Conservation (phyloP, 2,329 filamentous ascomycete species). For the Ceratocystis harringtonii region DNA sequence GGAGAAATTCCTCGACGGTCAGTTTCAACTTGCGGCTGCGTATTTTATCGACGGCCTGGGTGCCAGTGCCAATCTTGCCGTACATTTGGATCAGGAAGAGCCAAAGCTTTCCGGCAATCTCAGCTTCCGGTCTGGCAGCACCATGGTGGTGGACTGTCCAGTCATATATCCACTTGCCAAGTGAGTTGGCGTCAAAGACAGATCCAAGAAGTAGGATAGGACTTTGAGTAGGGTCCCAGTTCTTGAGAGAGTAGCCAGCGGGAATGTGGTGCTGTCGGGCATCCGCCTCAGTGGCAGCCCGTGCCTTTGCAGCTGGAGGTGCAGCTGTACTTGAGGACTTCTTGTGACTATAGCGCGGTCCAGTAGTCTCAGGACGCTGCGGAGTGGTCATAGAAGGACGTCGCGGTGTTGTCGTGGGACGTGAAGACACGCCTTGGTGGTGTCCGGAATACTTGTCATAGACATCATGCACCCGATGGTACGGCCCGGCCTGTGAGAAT, state of each 20-base stretch:
- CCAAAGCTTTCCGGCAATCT: conserved; percentile 91
- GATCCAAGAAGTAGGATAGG: conserved; percentile 89
- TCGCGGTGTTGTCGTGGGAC: conserved; percentile 31
- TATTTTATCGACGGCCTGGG: conserved; percentile 60
- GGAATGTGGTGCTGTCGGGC: conserved; percentile 60
- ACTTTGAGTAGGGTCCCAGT: conserved; percentile 91
- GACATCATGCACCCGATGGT: conserved; percentile 12
- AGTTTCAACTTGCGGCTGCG: conserved; percentile 59
- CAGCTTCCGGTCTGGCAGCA: conserved; percentile 65
- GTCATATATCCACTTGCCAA: conserved; percentile 99
- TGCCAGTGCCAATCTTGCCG: conserved; percentile 82
- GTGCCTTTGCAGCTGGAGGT: conserved; percentile 16
- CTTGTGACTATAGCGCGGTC: conserved; percentile 33
- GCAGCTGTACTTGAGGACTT: conserved; percentile 20
- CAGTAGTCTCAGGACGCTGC: conserved; percentile 38
- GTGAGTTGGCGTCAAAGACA: conserved; percentile 92
- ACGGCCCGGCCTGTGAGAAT: conserved; percentile 17
- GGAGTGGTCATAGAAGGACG: conserved; percentile 36
- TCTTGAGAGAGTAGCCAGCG: conserved; percentile 83
- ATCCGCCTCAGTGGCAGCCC: conserved; percentile 42
- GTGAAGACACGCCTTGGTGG: conserved; percentile 19
- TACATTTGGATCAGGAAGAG: conserved; percentile 84
- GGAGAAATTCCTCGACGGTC: conserved; percentile 79
- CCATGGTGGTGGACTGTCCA: conserved; percentile 92
- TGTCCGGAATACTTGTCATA: conserved; percentile 9